phyloP scores from a whole-genome alignment of 106 monocot species.

The Dioscorea alata region DNA sequence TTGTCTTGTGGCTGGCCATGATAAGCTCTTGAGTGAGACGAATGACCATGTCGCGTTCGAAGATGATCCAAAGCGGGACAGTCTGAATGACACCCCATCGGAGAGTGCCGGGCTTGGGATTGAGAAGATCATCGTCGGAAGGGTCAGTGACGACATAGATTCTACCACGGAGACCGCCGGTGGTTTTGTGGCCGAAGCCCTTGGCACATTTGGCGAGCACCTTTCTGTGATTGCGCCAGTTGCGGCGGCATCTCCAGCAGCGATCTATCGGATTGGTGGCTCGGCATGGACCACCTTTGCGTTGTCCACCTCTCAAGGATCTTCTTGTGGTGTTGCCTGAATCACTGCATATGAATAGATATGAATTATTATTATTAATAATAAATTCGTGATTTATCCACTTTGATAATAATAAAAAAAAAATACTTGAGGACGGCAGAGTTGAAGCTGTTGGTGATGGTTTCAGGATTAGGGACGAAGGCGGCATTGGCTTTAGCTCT shows the following conservation, averaged over 20 bases:
- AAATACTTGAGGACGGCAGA: slow-evolving; percentile 8
- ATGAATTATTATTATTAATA: too few species aligned
- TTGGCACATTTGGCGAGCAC: slow-evolving; percentile 22
- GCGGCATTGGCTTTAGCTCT: background rate
- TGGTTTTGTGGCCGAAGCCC: slow-evolving; percentile 24
- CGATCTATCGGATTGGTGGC: slow-evolving; percentile 62
- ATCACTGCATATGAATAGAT: too few species aligned
- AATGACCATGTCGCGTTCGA: slow-evolving; percentile 55
- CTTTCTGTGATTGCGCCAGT: slow-evolving; percentile 32
- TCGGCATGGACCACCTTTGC: slow-evolving; percentile 17
- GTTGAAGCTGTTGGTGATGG: slow-evolving; percentile 19
- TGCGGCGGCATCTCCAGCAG: slow-evolving; percentile 46
- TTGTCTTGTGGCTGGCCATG: slow-evolving; percentile 46
- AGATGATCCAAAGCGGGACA: slow-evolving; percentile 41
- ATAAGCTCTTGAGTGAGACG: slow-evolving; percentile 42
- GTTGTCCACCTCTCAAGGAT: background rate
- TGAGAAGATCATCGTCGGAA: slow-evolving; percentile 7
- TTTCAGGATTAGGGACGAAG: slow-evolving; percentile 8
- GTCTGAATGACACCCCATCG: slow-evolving; percentile 28
- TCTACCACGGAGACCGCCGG: slow-evolving; percentile 2
- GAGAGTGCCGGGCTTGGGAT: slow-evolving; percentile 21
- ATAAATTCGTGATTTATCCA: too few species aligned
- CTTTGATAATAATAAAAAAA: too few species aligned
- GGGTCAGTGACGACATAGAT: slow-evolving; percentile 23
- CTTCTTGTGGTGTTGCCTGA: slow-evolving; percentile 24